Percentiles rank a stretch among this genome's conserved stretches.
Evolutionary conservation across 225 moss, liverwort and hornwort species (phyloP).

Genomic region (Lunularia cruciata): DNA sequence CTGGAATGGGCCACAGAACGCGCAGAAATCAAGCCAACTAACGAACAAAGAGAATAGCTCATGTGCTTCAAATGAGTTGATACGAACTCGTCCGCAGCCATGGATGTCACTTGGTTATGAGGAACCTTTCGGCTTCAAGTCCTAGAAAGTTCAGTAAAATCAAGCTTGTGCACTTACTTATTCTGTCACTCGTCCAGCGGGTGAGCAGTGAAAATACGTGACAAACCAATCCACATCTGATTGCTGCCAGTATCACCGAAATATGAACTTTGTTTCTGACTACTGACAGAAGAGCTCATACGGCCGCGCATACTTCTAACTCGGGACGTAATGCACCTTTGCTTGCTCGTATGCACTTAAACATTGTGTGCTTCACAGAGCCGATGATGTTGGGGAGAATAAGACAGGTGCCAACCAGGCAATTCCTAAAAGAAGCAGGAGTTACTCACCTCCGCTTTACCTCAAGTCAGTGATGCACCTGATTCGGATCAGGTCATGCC

Average conservation of each 20-base stretch:
- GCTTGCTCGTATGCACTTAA: conserved; percentile 9
- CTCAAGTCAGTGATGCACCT: conserved; percentile 19
- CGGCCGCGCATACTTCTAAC: conserved; percentile 4
- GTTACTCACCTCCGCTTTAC: conserved; percentile 29
- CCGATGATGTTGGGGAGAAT: background rate
- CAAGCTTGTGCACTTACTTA: conserved; percentile 12
- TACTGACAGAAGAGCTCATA: conserved; percentile 3
- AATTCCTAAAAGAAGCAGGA: conserved; percentile 16
- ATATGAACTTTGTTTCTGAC: conserved; percentile 8
- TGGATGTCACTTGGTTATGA: background rate
- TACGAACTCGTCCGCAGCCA: background rate
- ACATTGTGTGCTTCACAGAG: background rate
- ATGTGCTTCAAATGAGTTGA: conserved; percentile 3
- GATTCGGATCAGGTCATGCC: conserved; percentile 24
- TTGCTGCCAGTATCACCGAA: background rate
- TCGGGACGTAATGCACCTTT: background rate
- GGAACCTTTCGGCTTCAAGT: background rate
- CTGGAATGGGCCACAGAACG: too few relatives aligned
- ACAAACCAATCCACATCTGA: background rate
- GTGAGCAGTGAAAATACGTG: conserved; percentile 2
- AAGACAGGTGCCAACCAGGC: conserved; percentile 13
- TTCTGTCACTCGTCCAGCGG: conserved; percentile 1
- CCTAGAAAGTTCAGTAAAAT: background rate
- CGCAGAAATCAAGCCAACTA: too few relatives aligned
- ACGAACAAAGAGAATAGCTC: too few relatives aligned